Evolutionary conservation across 2,329 filamentous ascomycete genomes (phyloP).

Genomic region (Fusarium compactum): DNA sequence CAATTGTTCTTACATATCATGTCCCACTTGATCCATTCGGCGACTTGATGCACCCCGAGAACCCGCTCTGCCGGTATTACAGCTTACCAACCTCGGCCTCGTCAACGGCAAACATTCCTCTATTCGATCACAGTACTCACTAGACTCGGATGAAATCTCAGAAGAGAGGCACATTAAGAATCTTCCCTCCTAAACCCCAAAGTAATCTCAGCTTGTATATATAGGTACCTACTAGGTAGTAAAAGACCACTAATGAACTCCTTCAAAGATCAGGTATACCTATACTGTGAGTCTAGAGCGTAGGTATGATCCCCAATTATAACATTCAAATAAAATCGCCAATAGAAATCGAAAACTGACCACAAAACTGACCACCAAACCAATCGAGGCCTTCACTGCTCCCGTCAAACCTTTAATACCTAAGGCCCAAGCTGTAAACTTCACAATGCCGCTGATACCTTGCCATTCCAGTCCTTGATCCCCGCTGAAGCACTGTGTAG

Average conservation of each 20-base stretch:
- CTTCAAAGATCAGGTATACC: not conserved
- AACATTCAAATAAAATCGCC: not conserved
- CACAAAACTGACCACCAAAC: not conserved
- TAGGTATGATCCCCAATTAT: not conserved
- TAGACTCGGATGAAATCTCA: not conserved
- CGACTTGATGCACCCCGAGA: constrained; percentile 6
- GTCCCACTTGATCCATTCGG: not conserved
- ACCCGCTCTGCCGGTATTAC: not conserved
- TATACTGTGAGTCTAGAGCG: not conserved
- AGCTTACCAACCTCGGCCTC: constrained; percentile 10
- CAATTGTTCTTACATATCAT: not conserved
- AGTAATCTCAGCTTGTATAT: not conserved
- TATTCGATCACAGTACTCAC: not conserved
- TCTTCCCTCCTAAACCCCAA: not conserved
- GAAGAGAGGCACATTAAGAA: not conserved
- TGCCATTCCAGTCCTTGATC: not conserved
- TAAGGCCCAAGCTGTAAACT: not conserved
- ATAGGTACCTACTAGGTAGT: not conserved
- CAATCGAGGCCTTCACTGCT: not conserved
- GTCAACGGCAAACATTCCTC: not conserved
- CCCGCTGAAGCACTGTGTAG: constrained; percentile 18
- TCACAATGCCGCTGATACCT: not conserved
- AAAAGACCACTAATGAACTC: not conserved
- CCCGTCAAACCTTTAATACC: not conserved
- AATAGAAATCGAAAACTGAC: not conserved